phyloP scores from a whole-genome alignment of 495 filamentous ascomycete species.

The Daldinia loculata region DNA sequence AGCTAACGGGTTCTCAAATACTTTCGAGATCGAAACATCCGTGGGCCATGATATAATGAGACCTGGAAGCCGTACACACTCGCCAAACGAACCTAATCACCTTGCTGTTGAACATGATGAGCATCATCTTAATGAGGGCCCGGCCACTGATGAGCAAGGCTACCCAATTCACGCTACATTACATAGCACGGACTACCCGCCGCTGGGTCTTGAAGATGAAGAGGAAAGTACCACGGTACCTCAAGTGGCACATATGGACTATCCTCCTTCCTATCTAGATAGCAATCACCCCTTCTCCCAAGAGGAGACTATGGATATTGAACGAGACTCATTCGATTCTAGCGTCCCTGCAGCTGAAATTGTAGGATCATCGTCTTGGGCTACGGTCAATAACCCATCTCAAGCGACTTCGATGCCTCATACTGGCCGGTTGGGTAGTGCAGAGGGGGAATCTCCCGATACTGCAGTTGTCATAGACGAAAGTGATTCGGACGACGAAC shows the following conservation, averaged over 20 bases:
- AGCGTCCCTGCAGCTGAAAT: neutral
- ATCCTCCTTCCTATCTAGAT: constrained; percentile 32
- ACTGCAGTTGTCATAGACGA: constrained; percentile 43
- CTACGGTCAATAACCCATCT: constrained; percentile 36
- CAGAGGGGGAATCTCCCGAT: constrained; percentile 34
- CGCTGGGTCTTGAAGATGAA: constrained; percentile 29
- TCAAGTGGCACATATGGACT: constrained; percentile 14
- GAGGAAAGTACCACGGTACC: neutral
- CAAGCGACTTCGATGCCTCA: constrained; percentile 15
- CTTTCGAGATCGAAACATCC: constrained; percentile 2
- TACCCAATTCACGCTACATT: constrained; percentile 16
- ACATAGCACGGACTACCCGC: constrained; percentile 27
- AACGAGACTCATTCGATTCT: constrained; percentile 7
- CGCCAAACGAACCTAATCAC: constrained; percentile 41
- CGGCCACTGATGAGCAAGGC: constrained; percentile 12
- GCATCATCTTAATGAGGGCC: neutral
- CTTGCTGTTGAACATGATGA: constrained; percentile 36
- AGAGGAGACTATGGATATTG: constrained; percentile 16
- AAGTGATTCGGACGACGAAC: constrained; percentile 37
- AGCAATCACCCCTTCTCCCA: constrained; percentile 15
- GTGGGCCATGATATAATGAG: neutral
- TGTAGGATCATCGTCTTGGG: constrained; percentile 23
- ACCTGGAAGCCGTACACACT: constrained; percentile 14
- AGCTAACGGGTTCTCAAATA: constrained; percentile 3
- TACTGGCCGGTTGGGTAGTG: constrained; percentile 32